phyloP scores from a whole-genome alignment of 768 basidiomycete species.

The Pulveroboletus sp. region DNA sequence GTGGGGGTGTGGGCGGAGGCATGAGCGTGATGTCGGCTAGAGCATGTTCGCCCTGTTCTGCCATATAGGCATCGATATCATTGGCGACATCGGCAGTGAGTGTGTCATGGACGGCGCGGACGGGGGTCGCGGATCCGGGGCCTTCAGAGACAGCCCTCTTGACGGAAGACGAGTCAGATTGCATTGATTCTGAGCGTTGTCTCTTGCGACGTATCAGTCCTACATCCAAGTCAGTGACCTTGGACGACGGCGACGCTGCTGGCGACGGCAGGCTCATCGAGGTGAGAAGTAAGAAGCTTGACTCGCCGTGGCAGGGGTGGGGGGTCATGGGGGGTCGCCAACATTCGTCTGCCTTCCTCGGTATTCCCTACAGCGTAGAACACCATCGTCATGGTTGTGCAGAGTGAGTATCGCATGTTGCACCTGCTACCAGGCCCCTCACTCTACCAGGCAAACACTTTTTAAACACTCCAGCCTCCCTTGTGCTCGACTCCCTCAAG shows the following conservation, averaged over 20 bases:
- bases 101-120: conserved; percentile 19
- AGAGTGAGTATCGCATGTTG: not conserved
- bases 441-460: conserved; percentile 58
- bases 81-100: conserved; percentile 25
- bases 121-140: conserved; percentile 39
- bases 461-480: conserved; percentile 59
- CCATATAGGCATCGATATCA: conserved; percentile 70
- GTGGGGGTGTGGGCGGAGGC: conserved; percentile 25
- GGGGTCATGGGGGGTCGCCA: conserved; percentile 12
- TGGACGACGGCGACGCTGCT: conserved; percentile 40
- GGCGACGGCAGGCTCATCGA: conserved; percentile 43
- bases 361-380: not conserved
- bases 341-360: not conserved
- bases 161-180: conserved; percentile 68
- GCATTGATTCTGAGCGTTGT: conserved; percentile 71
- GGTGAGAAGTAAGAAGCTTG: conserved; percentile 9
- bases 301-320: not conserved
- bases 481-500: conserved; percentile 74
- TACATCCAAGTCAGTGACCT: conserved; percentile 34
- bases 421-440: not conserved
- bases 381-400: not conserved
- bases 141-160: conserved; percentile 79
- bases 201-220: conserved; percentile 48
- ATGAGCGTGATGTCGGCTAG: conserved; percentile 15
- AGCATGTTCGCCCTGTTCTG: conserved; percentile 45